A percentile compares a stretch with the other conserved stretches of the same genome.
Evolutionary conservation across 2,329 filamentous ascomycete species (phyloP).

Genomic region (Aspergillus versicolor): DNA sequence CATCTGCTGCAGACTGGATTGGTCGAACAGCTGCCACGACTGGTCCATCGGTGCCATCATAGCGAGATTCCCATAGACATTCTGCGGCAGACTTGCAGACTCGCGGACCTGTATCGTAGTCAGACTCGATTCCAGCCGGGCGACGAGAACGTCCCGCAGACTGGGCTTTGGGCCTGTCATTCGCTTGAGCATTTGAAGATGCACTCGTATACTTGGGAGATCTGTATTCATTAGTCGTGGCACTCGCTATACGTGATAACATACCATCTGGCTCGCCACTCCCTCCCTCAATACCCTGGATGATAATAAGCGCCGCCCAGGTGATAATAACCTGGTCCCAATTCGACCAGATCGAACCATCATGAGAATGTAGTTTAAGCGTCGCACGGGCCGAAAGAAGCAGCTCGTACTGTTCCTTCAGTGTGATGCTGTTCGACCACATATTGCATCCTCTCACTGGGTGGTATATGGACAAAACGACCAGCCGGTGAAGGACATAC

Average conservation of each 20-base stretch:
- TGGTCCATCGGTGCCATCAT: background rate
- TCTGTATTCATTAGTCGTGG: background rate
- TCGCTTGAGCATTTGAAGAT: slow-evolving; percentile 6
- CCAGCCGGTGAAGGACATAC: slow-evolving; percentile 3
- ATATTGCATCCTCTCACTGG: slow-evolving; percentile 2
- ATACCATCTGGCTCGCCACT: background rate
- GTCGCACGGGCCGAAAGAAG: slow-evolving; percentile 3
- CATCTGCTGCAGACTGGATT: slow-evolving; percentile 6
- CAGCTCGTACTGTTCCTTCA: slow-evolving; percentile 1
- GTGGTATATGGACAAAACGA: slow-evolving; percentile 6
- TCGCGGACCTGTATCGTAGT: background rate
- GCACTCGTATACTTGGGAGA: background rate
- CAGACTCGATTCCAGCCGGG: slow-evolving; percentile 7
- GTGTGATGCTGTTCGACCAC: slow-evolving; percentile 3
- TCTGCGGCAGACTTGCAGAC: background rate
- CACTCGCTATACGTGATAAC: background rate
- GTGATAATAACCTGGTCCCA: slow-evolving; percentile 8
- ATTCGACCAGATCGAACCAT: slow-evolving; percentile 6
- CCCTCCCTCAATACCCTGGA: slow-evolving; percentile 1
- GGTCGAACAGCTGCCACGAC: slow-evolving; percentile 5
- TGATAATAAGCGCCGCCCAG: slow-evolving; percentile 4
- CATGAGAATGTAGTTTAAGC: slow-evolving; percentile 5
- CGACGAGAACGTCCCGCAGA: background rate
- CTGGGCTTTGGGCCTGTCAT: background rate
- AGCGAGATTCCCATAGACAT: background rate